Conservation (phyloP, 2,329 filamentous ascomycete genomes). For the Leptosphaerulina australis region DNA sequence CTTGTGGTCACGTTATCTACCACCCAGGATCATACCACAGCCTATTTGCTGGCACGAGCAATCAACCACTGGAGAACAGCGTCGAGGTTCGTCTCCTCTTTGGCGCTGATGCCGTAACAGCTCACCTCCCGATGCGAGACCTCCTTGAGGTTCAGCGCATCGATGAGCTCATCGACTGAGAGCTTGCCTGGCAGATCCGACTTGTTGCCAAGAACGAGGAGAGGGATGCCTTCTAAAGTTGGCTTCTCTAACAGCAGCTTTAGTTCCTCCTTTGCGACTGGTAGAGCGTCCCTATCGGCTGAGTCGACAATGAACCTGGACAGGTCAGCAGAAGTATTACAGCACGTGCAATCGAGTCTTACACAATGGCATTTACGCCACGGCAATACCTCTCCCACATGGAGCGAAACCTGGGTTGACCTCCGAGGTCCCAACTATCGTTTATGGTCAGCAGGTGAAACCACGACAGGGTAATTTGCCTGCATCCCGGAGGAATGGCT, state of each 20-base stretch:
- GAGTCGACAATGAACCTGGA: conserved; percentile 92
- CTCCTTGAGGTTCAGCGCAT: conserved; percentile 84
- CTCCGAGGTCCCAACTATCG: conserved; percentile 88
- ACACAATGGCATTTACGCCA: conserved; percentile 95
- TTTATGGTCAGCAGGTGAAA: conserved; percentile 47
- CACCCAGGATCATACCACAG: conserved; percentile 16
- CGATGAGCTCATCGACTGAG: conserved; percentile 93
- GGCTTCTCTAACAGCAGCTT: conserved; percentile 86
- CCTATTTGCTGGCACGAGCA: conserved; percentile 70
- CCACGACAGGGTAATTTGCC: conserved; percentile 36
- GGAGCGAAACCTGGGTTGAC: conserved; percentile 92
- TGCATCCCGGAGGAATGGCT: conserved; percentile 40
- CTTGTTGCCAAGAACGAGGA: conserved; percentile 96
- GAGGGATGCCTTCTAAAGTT: conserved; percentile 84
- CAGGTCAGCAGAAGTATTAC: conserved; percentile 33
- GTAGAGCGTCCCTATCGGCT: conserved; percentile 79
- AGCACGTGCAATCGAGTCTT: conserved; percentile 43
- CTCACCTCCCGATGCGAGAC: conserved; percentile 93
- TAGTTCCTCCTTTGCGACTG: conserved; percentile 88
- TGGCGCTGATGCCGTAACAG: conserved; percentile 98
- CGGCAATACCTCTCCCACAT: conserved; percentile 99
- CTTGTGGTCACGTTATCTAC: conserved; percentile 34
- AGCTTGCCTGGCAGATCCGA: conserved; percentile 91
- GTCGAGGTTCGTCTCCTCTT: conserved; percentile 98
- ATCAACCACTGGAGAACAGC: conserved; percentile 97